Evolutionary conservation across 1,139 yeast species (phyloP), one percentile per base, ranked within the genome.

Genomic region (Hemisphaericaspora xylofermentans): DNA sequence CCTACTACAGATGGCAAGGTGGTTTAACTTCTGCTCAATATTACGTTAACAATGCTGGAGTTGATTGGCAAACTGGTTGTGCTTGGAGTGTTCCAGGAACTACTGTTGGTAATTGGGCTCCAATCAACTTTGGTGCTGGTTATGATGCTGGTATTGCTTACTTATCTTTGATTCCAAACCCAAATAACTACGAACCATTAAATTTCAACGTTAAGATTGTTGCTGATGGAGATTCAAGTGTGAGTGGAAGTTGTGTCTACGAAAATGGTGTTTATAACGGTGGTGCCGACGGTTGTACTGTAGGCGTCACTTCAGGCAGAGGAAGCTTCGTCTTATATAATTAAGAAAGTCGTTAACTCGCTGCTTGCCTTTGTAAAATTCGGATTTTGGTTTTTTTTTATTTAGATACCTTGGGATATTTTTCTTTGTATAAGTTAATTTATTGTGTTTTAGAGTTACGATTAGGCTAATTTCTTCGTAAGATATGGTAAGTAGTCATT

Each of bases 91-190:
- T 80, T 35, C 58, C 76, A 10, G 88, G 89, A 50, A 74, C 88
- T 39, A 89, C 86, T 57, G 71, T 85, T 52, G 98, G 98, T 71
- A 93, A 93, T 86, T 93, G 96, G 96, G 95, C 98, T 52, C 98
- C 98, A 56, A 77, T 93, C 54, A 88, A 84, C 68, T 78, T 93
- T 55, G 98, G 98, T 64, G 88, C 98, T 45, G 98, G 98, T 60
- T 74, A 76, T 69, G 75, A 86, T 50, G 68, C 70, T 53, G 96
- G 96, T 54, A 71, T 78, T 51, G 76, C 96, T 46, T 93, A 88
- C 79, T 74, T 93, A 60, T 88, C 97, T 14, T 74, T 93, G 68
- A 88, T 89, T 68, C 96, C 98, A 66, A 91, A 91, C 74, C 96
- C 97, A 61, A 88, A 88, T 81, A 88, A 88, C 77, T 57, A 64